Evolutionary conservation across 495 filamentous ascomycete genomes (phyloP), one percentile per base, ranked within the genome.

Genomic region (Aspergillus nidulans): DNA sequence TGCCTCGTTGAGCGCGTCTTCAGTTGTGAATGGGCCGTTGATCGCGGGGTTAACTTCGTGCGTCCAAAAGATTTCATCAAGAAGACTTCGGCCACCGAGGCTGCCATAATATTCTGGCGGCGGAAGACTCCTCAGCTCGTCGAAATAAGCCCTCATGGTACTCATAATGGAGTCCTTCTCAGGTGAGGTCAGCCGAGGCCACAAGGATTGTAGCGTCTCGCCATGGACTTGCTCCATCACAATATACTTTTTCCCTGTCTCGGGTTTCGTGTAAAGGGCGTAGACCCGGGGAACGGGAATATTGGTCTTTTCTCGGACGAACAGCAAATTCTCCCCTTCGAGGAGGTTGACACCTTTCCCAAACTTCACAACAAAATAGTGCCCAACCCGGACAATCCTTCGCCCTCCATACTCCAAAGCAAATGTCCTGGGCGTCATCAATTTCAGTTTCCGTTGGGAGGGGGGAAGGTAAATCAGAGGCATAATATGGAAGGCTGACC

Each of bases 261-360:
- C 32, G 24, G 56, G 46, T 28, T 57, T 58, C 40, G 64, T 54
- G 53, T 67, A 72, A 15, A 69, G 54, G 36, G 73, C 71, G 53
- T 69, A 76, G 39, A 74, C 61, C 23, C 59, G 51, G 15, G 73
- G 73, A 19, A 73, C 56, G 43, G 53, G 55, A 42, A 76, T 58
- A 30, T 52, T 66, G 34, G 70, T 68, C 23, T 55, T 52, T 13
- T 67, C 24, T 55, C 53, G 46, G 16, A 73, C 62, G 58, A 71
- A 72, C 23, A 76, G 56, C 71, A 70, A 71, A 26, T 64, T 74
- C 55, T 73, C 63, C 45, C 64, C 73, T 49, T 76, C 71, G 16
- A 64, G 49, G 32, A 63, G 55, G 28, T 60, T 41, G 23, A 76
- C 63, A 19, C 45, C 26, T 26, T 38, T 43, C 12, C 73, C 71